Evolutionary conservation across 2,329 filamentous ascomycete genomes (phyloP).

Genomic region (Pseudohalonectria lignicola): DNA sequence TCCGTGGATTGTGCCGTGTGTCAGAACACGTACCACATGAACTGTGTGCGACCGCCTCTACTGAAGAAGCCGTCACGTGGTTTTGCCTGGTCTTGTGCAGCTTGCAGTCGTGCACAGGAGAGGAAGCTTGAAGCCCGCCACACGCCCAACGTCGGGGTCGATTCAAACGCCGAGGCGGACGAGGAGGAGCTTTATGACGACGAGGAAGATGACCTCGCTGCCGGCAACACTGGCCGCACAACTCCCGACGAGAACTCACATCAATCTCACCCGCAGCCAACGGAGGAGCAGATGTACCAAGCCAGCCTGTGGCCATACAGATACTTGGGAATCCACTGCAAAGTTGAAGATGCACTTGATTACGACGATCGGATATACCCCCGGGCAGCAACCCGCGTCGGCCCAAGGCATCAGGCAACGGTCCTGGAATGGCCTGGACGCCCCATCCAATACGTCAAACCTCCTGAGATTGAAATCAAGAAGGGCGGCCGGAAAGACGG

Average conservation of each 20-base stretch:
- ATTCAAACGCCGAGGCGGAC: constrained; percentile 45
- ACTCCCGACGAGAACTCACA: constrained; percentile 54
- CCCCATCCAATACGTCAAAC: constrained; percentile 83
- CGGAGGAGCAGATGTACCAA: constrained; percentile 81
- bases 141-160: constrained; percentile 62
- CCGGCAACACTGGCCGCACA: constrained; percentile 45
- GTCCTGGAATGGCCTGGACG: constrained; percentile 77
- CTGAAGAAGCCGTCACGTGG: constrained; percentile 94
- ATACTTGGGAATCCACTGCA: constrained; percentile 91
- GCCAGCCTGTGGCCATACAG: constrained; percentile 94
- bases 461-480: constrained; percentile 68
- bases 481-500: constrained; percentile 69
- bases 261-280: constrained; percentile 44
- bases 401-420: constrained; percentile 82
- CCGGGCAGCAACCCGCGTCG: constrained; percentile 82
- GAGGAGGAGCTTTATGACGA: constrained; percentile 55
- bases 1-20: constrained; percentile 97
- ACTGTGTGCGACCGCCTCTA: constrained; percentile 84
- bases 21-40: constrained; percentile 94
- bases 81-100: constrained; percentile 95
- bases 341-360: constrained; percentile 88
- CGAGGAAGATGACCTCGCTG: constrained; percentile 58
- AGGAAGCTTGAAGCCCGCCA: constrained; percentile 82
- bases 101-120: constrained; percentile 93
- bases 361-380: constrained; percentile 98